These are phyloP conservation scores for Sarocladium brachiariae DNA, from an alignment of 2,329 filamentous ascomycete species.

Conservation along the genomic window DNA sequence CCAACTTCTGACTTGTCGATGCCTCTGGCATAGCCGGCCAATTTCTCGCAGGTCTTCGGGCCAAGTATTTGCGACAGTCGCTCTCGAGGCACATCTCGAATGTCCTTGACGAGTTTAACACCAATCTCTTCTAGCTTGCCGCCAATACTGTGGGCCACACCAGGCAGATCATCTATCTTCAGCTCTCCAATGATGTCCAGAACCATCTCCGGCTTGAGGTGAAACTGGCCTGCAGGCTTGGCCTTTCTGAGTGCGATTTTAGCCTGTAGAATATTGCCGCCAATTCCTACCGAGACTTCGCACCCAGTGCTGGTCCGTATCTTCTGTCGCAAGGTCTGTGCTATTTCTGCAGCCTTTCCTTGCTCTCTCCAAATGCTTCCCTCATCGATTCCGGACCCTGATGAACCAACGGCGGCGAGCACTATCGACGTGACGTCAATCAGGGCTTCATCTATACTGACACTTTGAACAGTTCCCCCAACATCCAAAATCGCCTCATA, in stretches of 20 bases:
- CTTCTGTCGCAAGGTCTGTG: conserved; percentile 55
- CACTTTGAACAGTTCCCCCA: conserved; percentile 84
- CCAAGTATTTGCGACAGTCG: conserved; percentile 67
- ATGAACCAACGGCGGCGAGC: conserved; percentile 55
- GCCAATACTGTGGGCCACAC: conserved; percentile 85
- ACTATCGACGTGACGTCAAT: conserved; percentile 74
- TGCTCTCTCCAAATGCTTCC: conserved; percentile 72
- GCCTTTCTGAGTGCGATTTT: conserved; percentile 86
- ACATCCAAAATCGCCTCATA: conserved; percentile 77
- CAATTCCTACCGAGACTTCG: conserved; percentile 87
- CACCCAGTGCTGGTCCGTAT: conserved; percentile 75
- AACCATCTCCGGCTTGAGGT: conserved; percentile 75
- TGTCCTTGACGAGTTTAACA: conserved; percentile 74
- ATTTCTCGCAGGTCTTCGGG: conserved; percentile 84
- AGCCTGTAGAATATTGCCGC: conserved; percentile 81
- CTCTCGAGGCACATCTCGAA: conserved; percentile 71
- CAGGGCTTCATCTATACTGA: conserved; percentile 93
- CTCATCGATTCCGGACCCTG: conserved; percentile 57
- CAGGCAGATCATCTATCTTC: conserved; percentile 74
- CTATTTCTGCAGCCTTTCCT: conserved; percentile 64
- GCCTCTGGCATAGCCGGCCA: conserved; percentile 85
- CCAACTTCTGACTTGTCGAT: conserved; percentile 83
- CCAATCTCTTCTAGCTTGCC: conserved; percentile 84
- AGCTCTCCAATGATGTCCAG: conserved; percentile 71
- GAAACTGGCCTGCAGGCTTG: conserved; percentile 89